phyloP scores from a whole-genome alignment of 1,139 yeast species.

The Sugiyamaella japonica region DNA sequence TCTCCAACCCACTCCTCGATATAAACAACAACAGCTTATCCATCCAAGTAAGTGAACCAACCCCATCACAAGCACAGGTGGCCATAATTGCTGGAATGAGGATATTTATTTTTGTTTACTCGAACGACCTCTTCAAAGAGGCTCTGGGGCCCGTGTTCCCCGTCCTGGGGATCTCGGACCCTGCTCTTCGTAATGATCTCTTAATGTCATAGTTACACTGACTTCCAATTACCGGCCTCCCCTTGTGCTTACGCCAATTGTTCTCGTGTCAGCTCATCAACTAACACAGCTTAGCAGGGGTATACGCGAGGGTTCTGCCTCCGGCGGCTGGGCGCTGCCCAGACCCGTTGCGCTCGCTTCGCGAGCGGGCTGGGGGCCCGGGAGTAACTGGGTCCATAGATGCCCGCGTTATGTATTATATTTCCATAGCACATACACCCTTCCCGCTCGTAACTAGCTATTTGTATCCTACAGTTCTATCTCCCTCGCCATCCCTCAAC shows the following conservation, averaged over 20 bases:
- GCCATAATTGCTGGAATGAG: slow-evolving; percentile 23
- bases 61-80: too few relatives aligned
- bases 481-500: too few relatives aligned
- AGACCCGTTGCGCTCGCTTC: too few relatives aligned
- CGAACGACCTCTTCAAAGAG: slow-evolving; percentile 21
- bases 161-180: slow-evolving; percentile 37
- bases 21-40: too few relatives aligned
- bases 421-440: too few relatives aligned
- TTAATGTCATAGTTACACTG: slow-evolving; percentile 61
- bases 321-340: too few relatives aligned
- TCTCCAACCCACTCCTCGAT: too few relatives aligned
- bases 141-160: slow-evolving; percentile 19
- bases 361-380: background rate
- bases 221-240: slow-evolving; percentile 29
- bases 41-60: background rate
- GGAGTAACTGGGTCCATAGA: background rate
- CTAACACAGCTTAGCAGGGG: background rate
- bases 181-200: slow-evolving; percentile 45
- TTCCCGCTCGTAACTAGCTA: too few relatives aligned
- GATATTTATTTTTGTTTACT: slow-evolving; percentile 21
- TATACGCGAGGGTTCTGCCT: too few relatives aligned
- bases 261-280: background rate
- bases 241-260: background rate
- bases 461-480: too few relatives aligned
- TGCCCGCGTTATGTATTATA: too few relatives aligned